A percentile compares a stretch with the other conserved stretches of the same genome.
phyloP scores from a whole-genome alignment of 495 filamentous ascomycete species.

The Astrocystis sublimbata region DNA sequence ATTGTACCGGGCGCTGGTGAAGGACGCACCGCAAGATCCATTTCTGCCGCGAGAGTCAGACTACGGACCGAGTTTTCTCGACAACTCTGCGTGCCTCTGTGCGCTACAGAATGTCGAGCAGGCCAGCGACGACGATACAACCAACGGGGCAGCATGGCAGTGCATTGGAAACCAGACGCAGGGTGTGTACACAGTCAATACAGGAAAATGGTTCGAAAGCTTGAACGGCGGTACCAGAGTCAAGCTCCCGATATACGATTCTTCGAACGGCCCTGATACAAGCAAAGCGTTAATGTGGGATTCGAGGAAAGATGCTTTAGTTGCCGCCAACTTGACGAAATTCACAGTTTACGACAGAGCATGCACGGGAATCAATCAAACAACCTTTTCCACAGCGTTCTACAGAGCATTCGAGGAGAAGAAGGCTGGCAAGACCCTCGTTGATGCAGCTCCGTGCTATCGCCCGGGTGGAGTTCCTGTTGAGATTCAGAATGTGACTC shows the following conservation, averaged over 20 bases:
- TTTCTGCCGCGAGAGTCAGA: slow-evolving; percentile 30
- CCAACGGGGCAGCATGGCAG: slow-evolving; percentile 32
- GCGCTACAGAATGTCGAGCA: slow-evolving; percentile 25
- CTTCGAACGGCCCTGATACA: slow-evolving; percentile 28
- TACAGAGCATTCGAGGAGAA: slow-evolving; percentile 26
- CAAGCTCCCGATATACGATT: slow-evolving; percentile 30
- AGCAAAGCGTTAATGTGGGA: slow-evolving; percentile 24
- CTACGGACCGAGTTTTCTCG: slow-evolving; percentile 40
- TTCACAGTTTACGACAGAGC: slow-evolving; percentile 34
- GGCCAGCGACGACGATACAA: background rate
- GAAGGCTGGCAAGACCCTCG: slow-evolving; percentile 15
- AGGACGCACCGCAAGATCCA: slow-evolving; percentile 32
- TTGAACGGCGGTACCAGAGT: slow-evolving; percentile 17
- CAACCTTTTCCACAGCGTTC: slow-evolving; percentile 34
- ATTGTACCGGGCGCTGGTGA: slow-evolving; percentile 11
- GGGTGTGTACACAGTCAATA: slow-evolving; percentile 26
- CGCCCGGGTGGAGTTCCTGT: slow-evolving; percentile 35
- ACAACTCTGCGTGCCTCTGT: slow-evolving; percentile 42
- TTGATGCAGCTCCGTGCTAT: slow-evolving; percentile 38
- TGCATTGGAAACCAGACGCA: slow-evolving; percentile 41
- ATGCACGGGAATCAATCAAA: slow-evolving; percentile 36
- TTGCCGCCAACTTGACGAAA: slow-evolving; percentile 6
- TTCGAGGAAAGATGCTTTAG: slow-evolving; percentile 12
- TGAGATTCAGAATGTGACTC: slow-evolving; percentile 35
- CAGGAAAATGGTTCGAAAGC: slow-evolving; percentile 45